Evolutionary conservation across 352 stramenopile species (phyloP).

Genomic region (Phytophthora crassamura): DNA sequence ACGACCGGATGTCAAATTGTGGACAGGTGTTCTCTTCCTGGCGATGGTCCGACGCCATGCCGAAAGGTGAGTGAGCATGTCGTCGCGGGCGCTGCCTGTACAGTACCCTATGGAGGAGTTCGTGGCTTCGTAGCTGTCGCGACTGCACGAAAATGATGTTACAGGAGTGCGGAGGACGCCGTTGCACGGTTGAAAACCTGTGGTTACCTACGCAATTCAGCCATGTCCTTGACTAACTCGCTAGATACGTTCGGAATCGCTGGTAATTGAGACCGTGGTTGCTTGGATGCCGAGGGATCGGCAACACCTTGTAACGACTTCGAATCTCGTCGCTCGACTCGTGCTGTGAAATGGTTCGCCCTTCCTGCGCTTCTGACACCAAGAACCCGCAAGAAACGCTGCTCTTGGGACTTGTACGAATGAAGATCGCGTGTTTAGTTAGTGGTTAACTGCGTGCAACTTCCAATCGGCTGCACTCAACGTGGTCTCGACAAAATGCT

Average conservation of each 20-base stretch:
- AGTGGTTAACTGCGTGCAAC: constrained; percentile 37
- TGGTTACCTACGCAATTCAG: constrained; percentile 9
- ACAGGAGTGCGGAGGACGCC: constrained; percentile 25
- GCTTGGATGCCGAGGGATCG: background rate
- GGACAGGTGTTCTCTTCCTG: constrained; percentile 12
- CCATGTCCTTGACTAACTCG: constrained; percentile 14
- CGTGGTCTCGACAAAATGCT: constrained; percentile 45
- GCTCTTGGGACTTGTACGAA: constrained; percentile 8
- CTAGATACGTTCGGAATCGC: constrained; percentile 21
- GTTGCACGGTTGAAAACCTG: constrained; percentile 25
- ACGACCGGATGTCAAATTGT: constrained; percentile 17
- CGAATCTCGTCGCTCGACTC: background rate
- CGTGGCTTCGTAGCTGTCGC: constrained; percentile 2
- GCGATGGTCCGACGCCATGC: constrained; percentile 16
- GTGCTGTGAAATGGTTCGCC: too few relatives aligned
- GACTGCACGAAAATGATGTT: constrained; percentile 18
- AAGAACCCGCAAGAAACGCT: background rate
- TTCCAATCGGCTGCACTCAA: constrained; percentile 44
- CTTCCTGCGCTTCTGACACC: background rate
- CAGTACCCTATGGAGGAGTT: constrained; percentile 2
- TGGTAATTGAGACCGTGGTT: constrained; percentile 17
- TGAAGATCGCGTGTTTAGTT: constrained; percentile 36
- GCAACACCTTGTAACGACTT: background rate
- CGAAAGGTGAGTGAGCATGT: constrained; percentile 11
- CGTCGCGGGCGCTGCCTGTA: background rate